phyloP scores from a whole-genome alignment of 2,329 filamentous ascomycete genomes.

The Hypocrella siamensis region DNA sequence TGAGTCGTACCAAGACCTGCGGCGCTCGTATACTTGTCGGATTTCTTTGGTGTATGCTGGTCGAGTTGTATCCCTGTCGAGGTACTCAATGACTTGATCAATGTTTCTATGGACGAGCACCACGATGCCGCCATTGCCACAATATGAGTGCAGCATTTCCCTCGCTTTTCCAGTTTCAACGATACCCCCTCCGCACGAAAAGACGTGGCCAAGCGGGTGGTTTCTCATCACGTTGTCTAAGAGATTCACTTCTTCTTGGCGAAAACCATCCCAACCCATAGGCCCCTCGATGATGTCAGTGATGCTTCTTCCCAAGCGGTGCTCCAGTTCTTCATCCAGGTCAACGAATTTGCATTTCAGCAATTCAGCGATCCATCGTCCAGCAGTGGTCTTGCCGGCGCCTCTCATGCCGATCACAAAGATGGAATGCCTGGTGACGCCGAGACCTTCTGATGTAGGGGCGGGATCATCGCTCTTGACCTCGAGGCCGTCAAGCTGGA shows the following conservation, averaged over 20 bases:
- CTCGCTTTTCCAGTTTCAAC: slow-evolving; percentile 76
- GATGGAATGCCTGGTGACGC: slow-evolving; percentile 45
- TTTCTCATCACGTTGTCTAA: slow-evolving; percentile 61
- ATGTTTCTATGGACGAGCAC: slow-evolving; percentile 80
- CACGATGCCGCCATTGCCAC: slow-evolving; percentile 65
- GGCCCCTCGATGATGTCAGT: slow-evolving; percentile 64
- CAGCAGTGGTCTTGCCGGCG: slow-evolving; percentile 89
- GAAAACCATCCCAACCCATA: slow-evolving; percentile 77
- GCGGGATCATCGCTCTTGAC: slow-evolving; percentile 9
- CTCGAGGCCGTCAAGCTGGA: slow-evolving; percentile 62
- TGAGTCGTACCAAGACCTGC: slow-evolving; percentile 77
- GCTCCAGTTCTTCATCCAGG: slow-evolving; percentile 76
- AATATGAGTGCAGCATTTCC: slow-evolving; percentile 57
- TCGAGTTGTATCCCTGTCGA: slow-evolving; percentile 75
- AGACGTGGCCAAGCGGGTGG: slow-evolving; percentile 59
- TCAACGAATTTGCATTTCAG: slow-evolving; percentile 70
- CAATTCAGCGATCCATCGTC: slow-evolving; percentile 65
- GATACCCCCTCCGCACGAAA: slow-evolving; percentile 87
- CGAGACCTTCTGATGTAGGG: slow-evolving; percentile 2
- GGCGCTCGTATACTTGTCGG: slow-evolving; percentile 74
- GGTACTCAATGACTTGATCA: slow-evolving; percentile 73
- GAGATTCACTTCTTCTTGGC: slow-evolving; percentile 60
- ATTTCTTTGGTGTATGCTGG: slow-evolving; percentile 91
- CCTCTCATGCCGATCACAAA: slow-evolving; percentile 97
- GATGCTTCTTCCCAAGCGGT: slow-evolving; percentile 56